A percentile compares a stretch with the other conserved stretches of the same genome.
Evolutionary conservation across 257 asterid genomes (phyloP).

Genomic region (Perilla frutescens): DNA sequence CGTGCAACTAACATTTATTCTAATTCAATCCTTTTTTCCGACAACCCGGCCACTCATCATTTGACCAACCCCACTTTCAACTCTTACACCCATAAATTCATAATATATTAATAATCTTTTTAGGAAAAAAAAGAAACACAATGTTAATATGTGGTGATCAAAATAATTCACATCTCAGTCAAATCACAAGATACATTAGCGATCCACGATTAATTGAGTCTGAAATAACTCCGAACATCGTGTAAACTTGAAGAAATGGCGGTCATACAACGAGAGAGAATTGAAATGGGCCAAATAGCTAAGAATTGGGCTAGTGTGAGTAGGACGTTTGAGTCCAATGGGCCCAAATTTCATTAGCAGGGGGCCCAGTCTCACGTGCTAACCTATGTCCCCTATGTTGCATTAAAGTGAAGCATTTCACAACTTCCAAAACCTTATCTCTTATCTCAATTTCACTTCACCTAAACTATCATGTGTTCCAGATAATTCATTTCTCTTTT

Average conservation of each 20-base stretch:
- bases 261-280: too few species aligned
- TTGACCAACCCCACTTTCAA: slow-evolving; percentile 35
- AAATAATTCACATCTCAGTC: too few species aligned
- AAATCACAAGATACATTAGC: too few species aligned
- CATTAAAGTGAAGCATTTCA: slow-evolving; percentile 43
- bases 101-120: too few species aligned
- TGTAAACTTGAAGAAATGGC: too few species aligned
- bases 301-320: slow-evolving; percentile 6
- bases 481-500: background rate
- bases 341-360: slow-evolving; percentile 25
- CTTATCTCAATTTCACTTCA: slow-evolving; percentile 35
- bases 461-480: background rate
- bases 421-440: slow-evolving; percentile 43
- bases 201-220: too few species aligned
- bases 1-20: slow-evolving; percentile 30
- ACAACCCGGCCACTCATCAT: slow-evolving; percentile 42
- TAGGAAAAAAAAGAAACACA: too few species aligned
- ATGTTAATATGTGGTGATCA: too few species aligned
- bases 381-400: slow-evolving; percentile 33
- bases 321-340: slow-evolving; percentile 29
- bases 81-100: background rate
- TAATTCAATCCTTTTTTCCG: slow-evolving; percentile 22
- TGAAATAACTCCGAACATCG: too few species aligned
- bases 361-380: slow-evolving; percentile 49
- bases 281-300: slow-evolving; percentile 36